Evolutionary conservation across 208 protist genomes (phyloP).

Genomic region (Blechomonas ayalai): DNA sequence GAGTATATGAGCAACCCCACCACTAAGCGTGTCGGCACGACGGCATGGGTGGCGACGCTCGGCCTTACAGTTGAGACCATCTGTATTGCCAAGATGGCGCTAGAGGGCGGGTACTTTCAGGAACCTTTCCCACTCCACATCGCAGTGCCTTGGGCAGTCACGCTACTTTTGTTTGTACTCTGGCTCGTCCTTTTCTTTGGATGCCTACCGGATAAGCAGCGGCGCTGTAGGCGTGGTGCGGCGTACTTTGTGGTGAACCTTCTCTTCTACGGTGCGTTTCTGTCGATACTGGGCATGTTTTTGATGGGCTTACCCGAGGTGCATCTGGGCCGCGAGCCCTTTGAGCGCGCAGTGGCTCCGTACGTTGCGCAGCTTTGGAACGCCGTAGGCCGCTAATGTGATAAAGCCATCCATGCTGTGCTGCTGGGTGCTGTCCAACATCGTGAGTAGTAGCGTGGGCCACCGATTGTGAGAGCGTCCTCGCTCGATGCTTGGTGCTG

Average conservation of each 20-base stretch:
- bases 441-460: too few species aligned
- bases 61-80: slow-evolving; percentile 68
- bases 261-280: slow-evolving; percentile 50
- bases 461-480: too few species aligned
- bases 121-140: slow-evolving; percentile 47
- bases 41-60: slow-evolving; percentile 81
- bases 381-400: too few species aligned
- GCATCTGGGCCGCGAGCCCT: slow-evolving; percentile 49
- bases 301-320: slow-evolving; percentile 78
- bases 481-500: too few species aligned
- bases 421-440: too few species aligned
- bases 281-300: slow-evolving; percentile 51
- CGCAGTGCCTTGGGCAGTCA: slow-evolving; percentile 59
- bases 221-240: slow-evolving; percentile 17
- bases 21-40: slow-evolving; percentile 83
- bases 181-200: slow-evolving; percentile 80
- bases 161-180: slow-evolving; percentile 30
- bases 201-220: slow-evolving; percentile 25
- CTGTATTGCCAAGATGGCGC: slow-evolving; percentile 56
- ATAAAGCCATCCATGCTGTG: too few species aligned
- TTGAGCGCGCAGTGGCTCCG: slow-evolving; percentile 47
- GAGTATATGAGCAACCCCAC: slow-evolving; percentile 75
- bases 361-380: too few species aligned
- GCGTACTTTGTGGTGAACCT: slow-evolving; percentile 23
- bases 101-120: slow-evolving; percentile 74